Conservation (phyloP, 139 green algal species). For the Microglena sp. region DNA sequence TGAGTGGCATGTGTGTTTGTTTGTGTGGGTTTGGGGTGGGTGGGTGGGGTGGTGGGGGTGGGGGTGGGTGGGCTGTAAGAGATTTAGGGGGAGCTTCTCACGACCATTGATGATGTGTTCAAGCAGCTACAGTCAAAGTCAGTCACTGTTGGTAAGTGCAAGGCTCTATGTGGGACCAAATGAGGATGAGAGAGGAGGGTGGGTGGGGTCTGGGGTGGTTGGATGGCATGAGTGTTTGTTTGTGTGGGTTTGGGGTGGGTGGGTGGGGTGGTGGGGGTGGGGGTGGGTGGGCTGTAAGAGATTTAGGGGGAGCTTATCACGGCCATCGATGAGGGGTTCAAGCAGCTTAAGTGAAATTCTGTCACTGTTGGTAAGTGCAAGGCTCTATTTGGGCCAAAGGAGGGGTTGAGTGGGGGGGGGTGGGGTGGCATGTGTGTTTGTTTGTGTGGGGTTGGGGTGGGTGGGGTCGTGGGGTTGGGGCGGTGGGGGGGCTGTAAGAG, state of each 20-base stretch:
- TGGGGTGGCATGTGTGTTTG: neutral
- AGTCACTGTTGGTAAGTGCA: slow-evolving; percentile 35
- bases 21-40: neutral
- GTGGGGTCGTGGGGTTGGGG: neutral
- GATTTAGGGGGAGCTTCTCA: neutral
- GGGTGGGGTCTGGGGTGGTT: neutral
- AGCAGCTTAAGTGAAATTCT: slow-evolving; percentile 45
- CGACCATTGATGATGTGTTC: slow-evolving; percentile 38
- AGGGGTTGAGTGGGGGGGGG: neutral
- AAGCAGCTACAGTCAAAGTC: slow-evolving; percentile 46
- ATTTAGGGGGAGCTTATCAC: neutral
- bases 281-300: neutral
- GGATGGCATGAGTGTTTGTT: neutral
- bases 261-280: too few relatives aligned
- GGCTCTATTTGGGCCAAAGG: too few relatives aligned
- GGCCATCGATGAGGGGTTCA: slow-evolving; percentile 39
- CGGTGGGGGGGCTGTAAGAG: too few relatives aligned
- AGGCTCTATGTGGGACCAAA: too few relatives aligned
- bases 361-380: slow-evolving; percentile 37
- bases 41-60: too few relatives aligned
- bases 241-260: neutral
- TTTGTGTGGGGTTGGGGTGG: neutral
- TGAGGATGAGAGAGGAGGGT: neutral
- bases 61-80: neutral
- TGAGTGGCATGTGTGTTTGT: neutral